phyloP scores from a whole-genome alignment of 2,329 filamentous ascomycete genomes.

The Westerdykella sp. region DNA sequence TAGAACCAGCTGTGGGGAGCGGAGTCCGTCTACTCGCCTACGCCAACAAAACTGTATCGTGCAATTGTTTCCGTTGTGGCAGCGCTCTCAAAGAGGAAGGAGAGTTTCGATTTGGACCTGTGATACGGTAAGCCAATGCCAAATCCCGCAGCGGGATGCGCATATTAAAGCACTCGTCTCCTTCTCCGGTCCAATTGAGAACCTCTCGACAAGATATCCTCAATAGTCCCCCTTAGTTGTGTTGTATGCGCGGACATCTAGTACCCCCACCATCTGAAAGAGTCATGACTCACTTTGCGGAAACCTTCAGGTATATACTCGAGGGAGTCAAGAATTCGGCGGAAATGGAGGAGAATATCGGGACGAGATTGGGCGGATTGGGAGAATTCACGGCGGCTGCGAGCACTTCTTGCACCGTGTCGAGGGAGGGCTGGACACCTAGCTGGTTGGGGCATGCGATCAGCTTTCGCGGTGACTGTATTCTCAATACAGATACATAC shows the following conservation, averaged over 20 bases:
- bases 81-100: slow-evolving; percentile 93
- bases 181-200: no score
- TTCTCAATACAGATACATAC: slow-evolving; percentile 8
- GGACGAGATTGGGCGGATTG: slow-evolving; percentile 69
- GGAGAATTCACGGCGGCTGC: slow-evolving; percentile 45
- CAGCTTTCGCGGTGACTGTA: slow-evolving; percentile 12
- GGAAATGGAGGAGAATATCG: slow-evolving; percentile 75
- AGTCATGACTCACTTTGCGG: slow-evolving; percentile 56
- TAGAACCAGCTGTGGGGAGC: slow-evolving; percentile 5
- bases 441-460: slow-evolving; percentile 34
- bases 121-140: neutral
- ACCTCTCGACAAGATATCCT: neutral
- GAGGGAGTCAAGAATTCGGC: slow-evolving; percentile 92
- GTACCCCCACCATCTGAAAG: slow-evolving; percentile 4
- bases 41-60: slow-evolving; percentile 91
- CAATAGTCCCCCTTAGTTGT: neutral
- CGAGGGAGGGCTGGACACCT: slow-evolving; percentile 54
- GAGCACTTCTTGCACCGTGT: slow-evolving; percentile 54
- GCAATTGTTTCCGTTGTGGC: slow-evolving; percentile 87
- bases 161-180: no score
- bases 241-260: slow-evolving; percentile 2
- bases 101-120: slow-evolving; percentile 63
- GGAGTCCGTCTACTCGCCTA: slow-evolving; percentile 47
- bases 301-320: slow-evolving; percentile 89
- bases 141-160: neutral